A percentile compares a stretch with the other conserved stretches of the same genome.
These are phyloP conservation scores for Trichoderma virens DNA, from an alignment of 495 filamentous ascomycete species.

Conservation along the genomic window DNA sequence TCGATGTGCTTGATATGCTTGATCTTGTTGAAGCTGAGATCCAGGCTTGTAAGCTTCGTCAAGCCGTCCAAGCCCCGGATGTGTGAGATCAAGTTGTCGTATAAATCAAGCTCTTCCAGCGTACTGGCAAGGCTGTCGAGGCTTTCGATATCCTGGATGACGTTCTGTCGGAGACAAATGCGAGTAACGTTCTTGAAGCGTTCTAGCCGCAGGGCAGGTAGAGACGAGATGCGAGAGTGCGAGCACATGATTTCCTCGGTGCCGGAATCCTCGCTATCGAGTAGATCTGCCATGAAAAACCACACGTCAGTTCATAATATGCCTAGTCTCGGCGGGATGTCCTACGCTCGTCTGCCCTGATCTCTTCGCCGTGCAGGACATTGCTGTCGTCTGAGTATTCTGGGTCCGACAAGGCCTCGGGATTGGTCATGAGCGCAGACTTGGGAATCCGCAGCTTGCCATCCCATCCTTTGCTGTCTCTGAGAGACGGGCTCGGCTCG, in stretches of 20 bases:
- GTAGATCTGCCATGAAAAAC: slow-evolving; percentile 36
- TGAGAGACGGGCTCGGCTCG: slow-evolving; percentile 34
- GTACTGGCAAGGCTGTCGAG: slow-evolving; percentile 55
- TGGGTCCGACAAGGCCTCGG: slow-evolving; percentile 70
- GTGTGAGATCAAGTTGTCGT: slow-evolving; percentile 94
- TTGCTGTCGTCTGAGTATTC: slow-evolving; percentile 79
- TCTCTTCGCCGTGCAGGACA: slow-evolving; percentile 64
- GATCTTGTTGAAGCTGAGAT: slow-evolving; percentile 98
- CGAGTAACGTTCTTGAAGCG: slow-evolving; percentile 71
- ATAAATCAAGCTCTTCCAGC: slow-evolving; percentile 82
- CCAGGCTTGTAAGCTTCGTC: slow-evolving; percentile 64
- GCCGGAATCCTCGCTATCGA: slow-evolving; percentile 43
- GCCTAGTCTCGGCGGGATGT: too few species aligned
- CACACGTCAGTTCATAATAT: background rate
- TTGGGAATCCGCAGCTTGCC: slow-evolving; percentile 76
- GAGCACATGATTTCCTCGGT: slow-evolving; percentile 82
- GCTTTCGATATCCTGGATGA: slow-evolving; percentile 71
- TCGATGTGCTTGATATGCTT: slow-evolving; percentile 91
- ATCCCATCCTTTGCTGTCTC: slow-evolving; percentile 80
- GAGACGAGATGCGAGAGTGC: slow-evolving; percentile 74
- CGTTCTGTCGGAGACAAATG: slow-evolving; percentile 91
- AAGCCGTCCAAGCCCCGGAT: slow-evolving; percentile 77
- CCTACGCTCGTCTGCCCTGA: slow-evolving; percentile 73
- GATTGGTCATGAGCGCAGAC: slow-evolving; percentile 55
- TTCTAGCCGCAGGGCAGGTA: slow-evolving; percentile 69